These are phyloP conservation scores for Melastoma candidum DNA, from an alignment of 441 rosid genomes.

Conservation along the genomic window DNA sequence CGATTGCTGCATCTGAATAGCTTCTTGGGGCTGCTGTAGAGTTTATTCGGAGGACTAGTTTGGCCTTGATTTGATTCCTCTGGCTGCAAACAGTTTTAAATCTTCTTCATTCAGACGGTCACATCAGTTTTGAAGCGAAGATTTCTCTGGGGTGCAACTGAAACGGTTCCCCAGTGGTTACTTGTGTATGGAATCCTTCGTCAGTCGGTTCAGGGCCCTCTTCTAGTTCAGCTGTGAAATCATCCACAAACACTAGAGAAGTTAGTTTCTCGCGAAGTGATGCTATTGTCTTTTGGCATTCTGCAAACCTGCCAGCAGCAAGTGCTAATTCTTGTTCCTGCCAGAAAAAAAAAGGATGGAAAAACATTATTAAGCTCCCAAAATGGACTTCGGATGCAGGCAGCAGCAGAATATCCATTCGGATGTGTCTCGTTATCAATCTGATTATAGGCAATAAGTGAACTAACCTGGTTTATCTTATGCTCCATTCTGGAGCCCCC, in stretches of 20 bases:
- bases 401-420: not conserved
- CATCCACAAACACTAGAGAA: slow-evolving; percentile 55
- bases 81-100: too few species aligned
- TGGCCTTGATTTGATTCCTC: too few species aligned
- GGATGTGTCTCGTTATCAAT: not conserved
- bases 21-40: too few species aligned
- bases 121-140: too few species aligned
- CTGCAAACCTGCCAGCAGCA: slow-evolving; percentile 64
- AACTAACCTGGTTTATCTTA: slow-evolving; percentile 60
- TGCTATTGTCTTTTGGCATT: slow-evolving; percentile 80
- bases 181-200: slow-evolving; percentile 16
- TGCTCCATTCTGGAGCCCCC: slow-evolving; percentile 29
- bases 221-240: slow-evolving; percentile 37
- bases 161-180: slow-evolving; percentile 9
- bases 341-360: slow-evolving; percentile 6
- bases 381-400: not conserved
- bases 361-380: slow-evolving; percentile 8
- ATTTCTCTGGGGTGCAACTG: slow-evolving; percentile 14
- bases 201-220: slow-evolving; percentile 11
- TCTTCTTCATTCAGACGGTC: too few species aligned
- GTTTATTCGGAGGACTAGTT: too few species aligned
- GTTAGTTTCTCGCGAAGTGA: slow-evolving; percentile 55
- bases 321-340: slow-evolving; percentile 69
- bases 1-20: too few species aligned
- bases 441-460: not conserved